Evolutionary conservation across 257 asterid species (phyloP).

Genomic region (Nicotiana benthamiana): DNA sequence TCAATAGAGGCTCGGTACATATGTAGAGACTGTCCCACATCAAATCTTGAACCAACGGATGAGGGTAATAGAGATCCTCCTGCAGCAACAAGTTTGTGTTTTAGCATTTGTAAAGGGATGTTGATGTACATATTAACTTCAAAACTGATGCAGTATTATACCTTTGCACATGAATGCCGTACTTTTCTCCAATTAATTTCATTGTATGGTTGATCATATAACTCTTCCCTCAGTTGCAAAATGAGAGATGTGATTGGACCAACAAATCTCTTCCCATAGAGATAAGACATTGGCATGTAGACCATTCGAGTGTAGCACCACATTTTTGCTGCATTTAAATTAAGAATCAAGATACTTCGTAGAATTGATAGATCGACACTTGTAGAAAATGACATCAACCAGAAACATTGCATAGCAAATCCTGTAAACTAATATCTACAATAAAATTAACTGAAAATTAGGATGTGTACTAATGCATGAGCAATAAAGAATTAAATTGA

Average conservation of each 20-base stretch:
- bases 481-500: neutral
- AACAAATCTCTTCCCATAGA: constrained; percentile 65
- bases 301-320: constrained; percentile 78
- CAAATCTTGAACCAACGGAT: constrained; percentile 59
- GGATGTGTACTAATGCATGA: no score
- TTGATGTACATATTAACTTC: neutral
- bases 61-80: constrained; percentile 77
- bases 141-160: neutral
- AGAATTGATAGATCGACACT: no score
- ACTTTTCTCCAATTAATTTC: constrained; percentile 50
- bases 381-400: no score
- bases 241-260: constrained; percentile 67
- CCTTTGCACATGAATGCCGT: constrained; percentile 61
- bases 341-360: neutral
- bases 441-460: neutral
- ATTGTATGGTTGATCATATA: constrained; percentile 50
- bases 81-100: constrained; percentile 16
- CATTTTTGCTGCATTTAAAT: constrained; percentile 51
- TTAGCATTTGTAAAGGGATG: neutral
- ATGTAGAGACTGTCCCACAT: constrained; percentile 59
- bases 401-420: neutral
- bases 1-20: constrained; percentile 53
- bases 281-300: constrained; percentile 78
- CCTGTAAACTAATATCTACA: neutral
- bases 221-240: constrained; percentile 49